Evolutionary conservation across 495 filamentous ascomycete genomes (phyloP).

Genomic region (Parachaetomium inaequale): DNA sequence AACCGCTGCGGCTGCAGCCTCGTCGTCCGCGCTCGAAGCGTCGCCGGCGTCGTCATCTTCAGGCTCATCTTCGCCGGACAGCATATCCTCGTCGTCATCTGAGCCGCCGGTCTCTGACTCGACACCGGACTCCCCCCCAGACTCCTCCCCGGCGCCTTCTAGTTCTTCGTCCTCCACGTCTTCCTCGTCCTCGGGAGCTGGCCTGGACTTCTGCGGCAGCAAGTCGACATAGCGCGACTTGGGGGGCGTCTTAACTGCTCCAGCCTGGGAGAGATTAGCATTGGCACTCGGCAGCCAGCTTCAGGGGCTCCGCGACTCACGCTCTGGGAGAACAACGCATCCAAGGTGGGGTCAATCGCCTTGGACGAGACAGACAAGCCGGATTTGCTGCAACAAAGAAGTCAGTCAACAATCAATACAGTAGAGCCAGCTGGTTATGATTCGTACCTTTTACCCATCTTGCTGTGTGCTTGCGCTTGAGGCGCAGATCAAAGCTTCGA

Average conservation of each 20-base stretch:
- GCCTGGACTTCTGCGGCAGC: conserved; percentile 28
- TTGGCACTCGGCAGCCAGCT: background rate
- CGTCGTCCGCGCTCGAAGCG: conserved; percentile 36
- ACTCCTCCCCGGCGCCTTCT: background rate
- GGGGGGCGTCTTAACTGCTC: conserved; percentile 59
- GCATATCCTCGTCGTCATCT: conserved; percentile 32
- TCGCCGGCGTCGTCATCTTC: conserved; percentile 40
- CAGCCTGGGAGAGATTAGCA: conserved; percentile 51
- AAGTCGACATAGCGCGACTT: conserved; percentile 47
- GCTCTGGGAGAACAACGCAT: conserved; percentile 76
- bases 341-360: conserved; percentile 69
- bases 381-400: conserved; percentile 28
- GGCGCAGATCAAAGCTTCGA: background rate
- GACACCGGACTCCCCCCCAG: background rate
- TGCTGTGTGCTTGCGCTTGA: background rate
- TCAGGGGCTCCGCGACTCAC: conserved; percentile 61
- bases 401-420: background rate
- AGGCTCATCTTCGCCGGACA: conserved; percentile 31
- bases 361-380: conserved; percentile 39
- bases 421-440: background rate
- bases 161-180: conserved; percentile 28
- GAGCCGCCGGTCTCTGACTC: background rate
- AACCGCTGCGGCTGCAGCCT: conserved; percentile 34
- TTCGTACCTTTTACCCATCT: conserved; percentile 31
- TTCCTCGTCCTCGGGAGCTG: conserved; percentile 15